phyloP scores from a whole-genome alignment of 73 alveolate species.

The Effrenium voratum region DNA sequence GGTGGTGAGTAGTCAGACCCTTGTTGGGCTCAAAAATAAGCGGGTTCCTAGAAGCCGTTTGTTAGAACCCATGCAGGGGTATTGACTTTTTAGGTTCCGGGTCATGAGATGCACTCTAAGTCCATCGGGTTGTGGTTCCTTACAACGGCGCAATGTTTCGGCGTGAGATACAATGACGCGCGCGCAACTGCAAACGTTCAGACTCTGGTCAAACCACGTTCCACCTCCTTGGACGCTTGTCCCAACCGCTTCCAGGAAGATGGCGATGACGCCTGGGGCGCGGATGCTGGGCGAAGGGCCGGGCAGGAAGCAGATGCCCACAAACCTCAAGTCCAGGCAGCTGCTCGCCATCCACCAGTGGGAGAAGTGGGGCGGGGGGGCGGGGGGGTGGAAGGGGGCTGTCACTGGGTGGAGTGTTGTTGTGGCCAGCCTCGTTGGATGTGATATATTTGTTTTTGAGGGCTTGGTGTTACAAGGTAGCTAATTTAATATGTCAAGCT shows the following conservation, averaged over 20 bases:
- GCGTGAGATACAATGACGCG: too few species aligned
- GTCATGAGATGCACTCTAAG: too few species aligned
- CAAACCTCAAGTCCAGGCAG: slow-evolving; percentile 84
- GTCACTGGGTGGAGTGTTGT: neutral
- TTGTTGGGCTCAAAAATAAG: too few species aligned
- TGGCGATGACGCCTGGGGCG: slow-evolving; percentile 90
- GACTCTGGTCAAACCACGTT: too few species aligned
- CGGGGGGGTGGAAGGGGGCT: neutral
- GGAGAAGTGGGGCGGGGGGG: neutral
- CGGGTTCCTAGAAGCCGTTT: neutral
- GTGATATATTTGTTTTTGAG: neutral
- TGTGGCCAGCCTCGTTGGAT: neutral
- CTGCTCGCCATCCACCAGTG: neutral
- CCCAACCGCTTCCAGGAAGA: slow-evolving; percentile 78
- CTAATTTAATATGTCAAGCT: too few species aligned
- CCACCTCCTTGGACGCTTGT: too few species aligned
- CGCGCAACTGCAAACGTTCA: too few species aligned
- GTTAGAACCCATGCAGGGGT: too few species aligned
- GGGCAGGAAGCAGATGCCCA: slow-evolving; percentile 57
- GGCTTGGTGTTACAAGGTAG: neutral
- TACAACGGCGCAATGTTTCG: too few species aligned
- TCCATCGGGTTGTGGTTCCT: too few species aligned
- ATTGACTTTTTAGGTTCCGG: too few species aligned
- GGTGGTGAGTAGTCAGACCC: too few species aligned
- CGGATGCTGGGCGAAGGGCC: slow-evolving; percentile 82